Evolutionary conservation across 2,329 filamentous ascomycete genomes (phyloP).

Genomic region (Mycosphaerelloides madeirae): DNA sequence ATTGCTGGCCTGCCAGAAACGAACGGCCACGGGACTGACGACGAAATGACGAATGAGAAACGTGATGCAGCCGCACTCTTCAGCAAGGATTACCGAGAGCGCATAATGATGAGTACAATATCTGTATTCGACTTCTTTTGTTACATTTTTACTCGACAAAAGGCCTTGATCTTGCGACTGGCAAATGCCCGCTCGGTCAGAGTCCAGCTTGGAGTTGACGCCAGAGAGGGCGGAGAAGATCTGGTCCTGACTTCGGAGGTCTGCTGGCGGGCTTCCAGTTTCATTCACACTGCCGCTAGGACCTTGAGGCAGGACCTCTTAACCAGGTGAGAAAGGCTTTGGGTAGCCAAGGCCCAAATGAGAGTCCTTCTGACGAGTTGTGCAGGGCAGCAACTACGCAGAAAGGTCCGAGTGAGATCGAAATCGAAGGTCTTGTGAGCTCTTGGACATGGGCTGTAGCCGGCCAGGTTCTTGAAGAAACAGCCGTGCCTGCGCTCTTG

Average conservation of each 20-base stretch:
- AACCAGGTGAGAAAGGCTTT: conserved; percentile 46
- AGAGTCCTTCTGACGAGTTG: too few relatives aligned
- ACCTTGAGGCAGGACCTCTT: conserved; percentile 75
- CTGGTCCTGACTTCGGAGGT: conserved; percentile 78
- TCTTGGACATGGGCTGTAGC: conserved; percentile 75
- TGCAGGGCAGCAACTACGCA: not conserved
- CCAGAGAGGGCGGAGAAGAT: conserved; percentile 55
- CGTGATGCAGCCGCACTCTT: conserved; percentile 18
- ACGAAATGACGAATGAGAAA: conserved; percentile 14
- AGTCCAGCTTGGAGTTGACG: conserved; percentile 33
- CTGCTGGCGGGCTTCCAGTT: conserved; percentile 74
- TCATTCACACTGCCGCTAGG: conserved; percentile 74
- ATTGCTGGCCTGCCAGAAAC: conserved; percentile 16
- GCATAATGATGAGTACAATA: conserved; percentile 91
- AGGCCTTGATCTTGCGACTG: conserved; percentile 73
- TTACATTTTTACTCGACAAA: conserved; percentile 88
- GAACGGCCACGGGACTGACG: conserved; percentile 16
- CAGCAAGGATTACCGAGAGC: conserved; percentile 77
- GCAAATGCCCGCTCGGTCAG: conserved; percentile 59
- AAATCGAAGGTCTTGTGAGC: conserved; percentile 68
- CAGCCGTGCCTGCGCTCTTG: conserved; percentile 34
- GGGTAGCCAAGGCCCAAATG: too few relatives aligned
- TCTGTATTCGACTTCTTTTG: conserved; percentile 93
- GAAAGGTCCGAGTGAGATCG: conserved; percentile 9
- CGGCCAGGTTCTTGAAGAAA: conserved; percentile 72